phyloP scores from a whole-genome alignment of 1,284 basidiomycete genomes.

The Volvariella surrecta region DNA sequence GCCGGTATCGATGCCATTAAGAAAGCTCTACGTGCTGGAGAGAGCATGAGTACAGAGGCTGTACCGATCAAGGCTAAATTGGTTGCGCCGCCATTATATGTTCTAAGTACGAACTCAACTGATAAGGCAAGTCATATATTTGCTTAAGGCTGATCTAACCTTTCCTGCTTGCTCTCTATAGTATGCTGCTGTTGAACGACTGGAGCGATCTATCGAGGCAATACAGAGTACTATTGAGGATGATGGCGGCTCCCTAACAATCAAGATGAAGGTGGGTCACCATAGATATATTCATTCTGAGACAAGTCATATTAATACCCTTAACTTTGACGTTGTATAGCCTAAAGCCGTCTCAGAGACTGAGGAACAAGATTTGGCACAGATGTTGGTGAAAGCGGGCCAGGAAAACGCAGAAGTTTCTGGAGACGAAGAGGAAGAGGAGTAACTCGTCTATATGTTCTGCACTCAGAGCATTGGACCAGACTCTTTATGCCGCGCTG shows the following conservation, averaged over 20 bases:
- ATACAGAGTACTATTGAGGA: slow-evolving; percentile 83
- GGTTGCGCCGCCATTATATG: slow-evolving; percentile 94
- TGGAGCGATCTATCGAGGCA: slow-evolving; percentile 89
- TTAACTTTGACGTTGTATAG: slow-evolving; percentile 39
- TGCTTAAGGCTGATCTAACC: background rate
- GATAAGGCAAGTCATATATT: slow-evolving; percentile 63
- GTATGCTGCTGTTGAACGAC: slow-evolving; percentile 85
- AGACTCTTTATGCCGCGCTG: background rate
- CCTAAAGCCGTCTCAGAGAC: slow-evolving; percentile 97
- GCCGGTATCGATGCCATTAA: slow-evolving; percentile 98
- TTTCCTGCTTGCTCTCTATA: slow-evolving; percentile 16
- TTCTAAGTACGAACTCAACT: slow-evolving; percentile 92
- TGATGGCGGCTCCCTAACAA: slow-evolving; percentile 78
- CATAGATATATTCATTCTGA: background rate
- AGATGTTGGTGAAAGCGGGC: slow-evolving; percentile 89
- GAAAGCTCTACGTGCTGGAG: slow-evolving; percentile 84
- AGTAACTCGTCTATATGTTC: slow-evolving; percentile 15
- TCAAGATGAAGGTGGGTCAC: slow-evolving; percentile 89
- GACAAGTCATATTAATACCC: background rate
- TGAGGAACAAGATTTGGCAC: slow-evolving; percentile 91
- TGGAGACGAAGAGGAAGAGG: slow-evolving; percentile 87
- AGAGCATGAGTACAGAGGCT: slow-evolving; percentile 78
- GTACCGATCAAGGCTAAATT: slow-evolving; percentile 98
- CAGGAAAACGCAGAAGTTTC: slow-evolving; percentile 92
- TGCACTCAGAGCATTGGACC: background rate